Percentiles rank a stretch among this genome's conserved stretches.
Evolutionary conservation across 306 rosid genomes (phyloP).

Genomic region (Elaeagnus macrophylla): DNA sequence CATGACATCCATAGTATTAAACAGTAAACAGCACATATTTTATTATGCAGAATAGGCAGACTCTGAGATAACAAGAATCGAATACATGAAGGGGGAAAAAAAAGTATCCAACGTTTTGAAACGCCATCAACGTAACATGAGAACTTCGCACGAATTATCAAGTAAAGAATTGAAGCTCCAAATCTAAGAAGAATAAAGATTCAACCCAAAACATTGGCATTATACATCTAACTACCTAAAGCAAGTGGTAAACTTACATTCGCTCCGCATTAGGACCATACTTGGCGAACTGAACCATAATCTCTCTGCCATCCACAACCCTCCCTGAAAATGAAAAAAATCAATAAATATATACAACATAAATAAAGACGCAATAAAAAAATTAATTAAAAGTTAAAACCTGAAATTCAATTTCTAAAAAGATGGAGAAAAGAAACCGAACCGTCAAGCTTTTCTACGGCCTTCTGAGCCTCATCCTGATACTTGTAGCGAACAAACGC

Average conservation of each 20-base stretch:
- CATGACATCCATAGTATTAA: too few relatives aligned
- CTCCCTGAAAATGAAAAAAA: constrained; percentile 33
- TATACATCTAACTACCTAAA: neutral
- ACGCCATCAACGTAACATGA: neutral
- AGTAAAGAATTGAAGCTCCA: neutral
- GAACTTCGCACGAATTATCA: neutral
- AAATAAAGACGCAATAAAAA: too few relatives aligned
- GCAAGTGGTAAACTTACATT: constrained; percentile 31
- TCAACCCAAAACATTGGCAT: neutral
- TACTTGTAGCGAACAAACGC: constrained; percentile 71
- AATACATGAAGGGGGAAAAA: too few relatives aligned
- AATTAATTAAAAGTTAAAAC: too few relatives aligned
- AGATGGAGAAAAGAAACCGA: neutral
- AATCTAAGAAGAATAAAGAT: neutral
- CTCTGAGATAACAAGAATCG: too few relatives aligned
- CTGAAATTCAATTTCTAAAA: neutral
- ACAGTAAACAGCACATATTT: too few relatives aligned
- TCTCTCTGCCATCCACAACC: constrained; percentile 68
- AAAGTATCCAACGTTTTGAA: neutral
- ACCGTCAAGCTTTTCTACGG: constrained; percentile 66
- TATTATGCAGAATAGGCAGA: too few relatives aligned
- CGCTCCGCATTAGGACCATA: constrained; percentile 74
- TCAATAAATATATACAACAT: neutral
- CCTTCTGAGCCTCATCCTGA: constrained; percentile 67
- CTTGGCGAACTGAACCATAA: constrained; percentile 80